Evolutionary conservation across 768 basidiomycete species (phyloP), one percentile per base, ranked within the genome.

Genomic region (Naematelia encephala): DNA sequence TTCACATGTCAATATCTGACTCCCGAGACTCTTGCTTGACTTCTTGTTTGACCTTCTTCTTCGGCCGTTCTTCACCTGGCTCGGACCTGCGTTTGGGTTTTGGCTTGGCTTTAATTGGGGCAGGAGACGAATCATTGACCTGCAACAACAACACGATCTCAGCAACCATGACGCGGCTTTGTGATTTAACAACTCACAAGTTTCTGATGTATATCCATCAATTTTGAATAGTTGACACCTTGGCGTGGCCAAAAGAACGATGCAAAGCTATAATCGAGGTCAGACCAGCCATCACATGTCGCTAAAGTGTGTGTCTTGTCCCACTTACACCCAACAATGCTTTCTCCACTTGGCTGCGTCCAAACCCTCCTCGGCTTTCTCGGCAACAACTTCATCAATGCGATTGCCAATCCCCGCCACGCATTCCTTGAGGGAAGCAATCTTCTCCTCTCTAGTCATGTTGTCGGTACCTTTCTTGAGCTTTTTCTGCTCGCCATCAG

Each of bases 211-310:
- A 97, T 94, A 73, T 91, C 91, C 77, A 93, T 89, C 39, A 97
- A 80, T 78, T 96, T 96, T 14, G 84, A 85, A 12, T 91, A 90
- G 75, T 88, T 91, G 64, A 97, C 92, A 34, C 76, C 75, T 78
- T 93, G 90, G 81, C 94, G 90, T 4, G 93, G 93, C 93, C 93
- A 97, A 79, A 97, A 97, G 55, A 91, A 82, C 2, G 91, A 92
- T 47, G 96, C 91, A 64, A 97, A 97, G 30, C 90, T 92, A 52
- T 11, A 29, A 21, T 39, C 34, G 44, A n/a, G n/a, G n/a, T n/a
- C n/a, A n/a, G n/a, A n/a, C n/a, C n/a, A n/a, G n/a, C n/a, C n/a
- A n/a, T n/a, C n/a, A n/a, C n/a, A n/a, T n/a, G n/a, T n/a, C n/a
- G n/a, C n/a, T n/a, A n/a, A n/a, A n/a, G n/a, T n/a, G n/a, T n/a